Base-by-base conservation (phyloP, 1,284 basidiomycete genomes). In the Malassezia equina region DNA sequence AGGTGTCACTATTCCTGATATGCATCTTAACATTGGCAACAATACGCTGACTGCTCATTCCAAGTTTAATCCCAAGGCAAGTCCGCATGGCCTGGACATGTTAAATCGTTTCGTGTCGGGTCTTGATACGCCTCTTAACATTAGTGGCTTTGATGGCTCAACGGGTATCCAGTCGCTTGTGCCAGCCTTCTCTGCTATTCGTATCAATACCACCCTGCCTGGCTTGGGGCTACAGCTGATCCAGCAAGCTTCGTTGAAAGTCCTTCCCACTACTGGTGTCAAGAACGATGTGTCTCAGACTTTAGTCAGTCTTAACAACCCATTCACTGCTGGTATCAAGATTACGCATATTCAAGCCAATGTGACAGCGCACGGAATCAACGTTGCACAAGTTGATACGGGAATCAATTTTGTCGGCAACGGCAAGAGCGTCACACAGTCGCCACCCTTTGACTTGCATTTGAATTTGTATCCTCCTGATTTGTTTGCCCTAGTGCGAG, bases 401-500 rank as follows among this genome's bases (percentile, higher is more conserved):
- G 65, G 76, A 9, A 81, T 80, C 0, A 78, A 80, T 60, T 85
- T 86, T 64, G 67, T 70, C 11, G 78, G 81, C 0, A 65, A 77
- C 6, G 82, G 83, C 13, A 82, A 82, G 53, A 73, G 78, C 5
- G 80, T 78, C 3, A 83, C 81, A 1, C 75, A 77, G 29, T 85
- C 84, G 11, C 84, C 85, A 3, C 68, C 70, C 7, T 74, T 87
- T 53, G 75, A 82, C 51, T 75, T 88, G 42, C 76, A 81, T 63
- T 79, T 87, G 79, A 86, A 86, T 70, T 80, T 84, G 59, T 83
- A 85, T 62, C 85, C 84, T 21, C 75, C 81, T n/a, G 77, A 81
- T 28, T 77, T 88, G 36, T 87, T 88, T 69, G 84, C 83, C 0
- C 77, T 87, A 15, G 83, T 84, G 27, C 80, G 85, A 24, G 78